phyloP scores from a whole-genome alignment of 352 stramenopile species.

The Phytopythium cucurbitacearum region DNA sequence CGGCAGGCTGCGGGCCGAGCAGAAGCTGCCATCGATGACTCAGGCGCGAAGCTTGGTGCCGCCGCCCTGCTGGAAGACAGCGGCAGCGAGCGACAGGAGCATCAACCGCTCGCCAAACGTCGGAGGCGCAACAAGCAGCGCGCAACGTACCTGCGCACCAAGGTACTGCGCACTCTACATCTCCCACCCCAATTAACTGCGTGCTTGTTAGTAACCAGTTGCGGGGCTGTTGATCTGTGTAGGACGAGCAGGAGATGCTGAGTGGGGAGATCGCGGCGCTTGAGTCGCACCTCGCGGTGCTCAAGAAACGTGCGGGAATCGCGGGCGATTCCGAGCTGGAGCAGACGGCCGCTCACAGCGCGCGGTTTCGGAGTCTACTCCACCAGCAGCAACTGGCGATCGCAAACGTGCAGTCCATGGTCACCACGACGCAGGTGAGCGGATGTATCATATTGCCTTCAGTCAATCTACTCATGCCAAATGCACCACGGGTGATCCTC shows the following conservation, averaged over 20 bases:
- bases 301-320: conserved; percentile 11
- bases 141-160: conserved; percentile 1
- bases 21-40: too few relatives aligned
- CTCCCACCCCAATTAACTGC: too few relatives aligned
- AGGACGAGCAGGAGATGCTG: conserved; percentile 22
- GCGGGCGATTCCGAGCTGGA: background rate
- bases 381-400: conserved; percentile 4
- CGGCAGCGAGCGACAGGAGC: background rate
- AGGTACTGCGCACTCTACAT: background rate
- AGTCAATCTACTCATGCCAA: background rate
- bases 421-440: conserved; percentile 2
- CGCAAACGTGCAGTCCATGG: conserved; percentile 2
- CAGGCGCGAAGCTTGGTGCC: too few relatives aligned
- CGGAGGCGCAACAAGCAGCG: background rate
- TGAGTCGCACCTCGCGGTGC: conserved; percentile 31
- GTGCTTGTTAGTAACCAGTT: background rate
- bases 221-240: background rate
- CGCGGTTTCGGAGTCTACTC: background rate
- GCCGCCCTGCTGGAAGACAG: background rate
- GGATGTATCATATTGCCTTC: background rate
- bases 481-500: too few relatives aligned
- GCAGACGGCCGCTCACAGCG: background rate
- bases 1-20: too few relatives aligned
- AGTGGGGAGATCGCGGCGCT: conserved; percentile 21
- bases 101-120: background rate